These are phyloP conservation scores for Chrysanthemum lavandulifolium DNA, from an alignment of 129 eudicot species.

Conservation along the genomic window DNA sequence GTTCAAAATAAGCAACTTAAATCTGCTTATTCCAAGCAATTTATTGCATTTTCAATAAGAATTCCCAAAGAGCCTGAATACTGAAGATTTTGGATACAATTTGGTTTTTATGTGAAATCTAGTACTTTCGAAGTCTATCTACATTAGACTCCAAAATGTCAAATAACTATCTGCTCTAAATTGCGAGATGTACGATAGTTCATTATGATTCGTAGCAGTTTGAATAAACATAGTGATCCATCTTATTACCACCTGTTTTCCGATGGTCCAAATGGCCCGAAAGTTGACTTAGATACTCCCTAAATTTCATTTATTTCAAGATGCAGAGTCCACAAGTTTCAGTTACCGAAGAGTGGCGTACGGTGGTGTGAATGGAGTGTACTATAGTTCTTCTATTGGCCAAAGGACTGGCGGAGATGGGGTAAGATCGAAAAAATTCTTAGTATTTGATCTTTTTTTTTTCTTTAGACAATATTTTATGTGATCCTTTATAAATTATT, in stretches of 20 bases:
- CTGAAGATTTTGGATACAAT: too few species aligned
- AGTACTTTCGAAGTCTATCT: too few species aligned
- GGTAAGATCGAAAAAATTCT: slow-evolving; percentile 30
- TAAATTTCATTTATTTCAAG: not conserved
- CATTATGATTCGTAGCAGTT: not conserved
- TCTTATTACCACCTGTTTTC: too few species aligned
- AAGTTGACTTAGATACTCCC: not conserved
- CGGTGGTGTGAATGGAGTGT: slow-evolving; percentile 62
- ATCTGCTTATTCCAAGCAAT: too few species aligned
- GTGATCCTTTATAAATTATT: not conserved
- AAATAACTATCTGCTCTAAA: too few species aligned
- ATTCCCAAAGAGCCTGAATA: too few species aligned
- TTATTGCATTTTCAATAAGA: too few species aligned
- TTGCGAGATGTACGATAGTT: not conserved
- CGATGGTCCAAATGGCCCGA: not conserved
- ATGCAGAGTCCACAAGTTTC: slow-evolving; percentile 33
- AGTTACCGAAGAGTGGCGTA: slow-evolving; percentile 59
- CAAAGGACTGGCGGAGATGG: slow-evolving; percentile 57
- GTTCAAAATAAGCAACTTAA: too few species aligned
- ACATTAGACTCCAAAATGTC: too few species aligned
- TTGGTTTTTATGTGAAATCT: too few species aligned
- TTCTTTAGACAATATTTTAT: not conserved
- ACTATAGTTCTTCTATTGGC: slow-evolving; percentile 54
- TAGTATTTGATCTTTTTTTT: not conserved
- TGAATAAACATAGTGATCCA: not conserved